A percentile compares a stretch with the other conserved stretches of the same genome.
Evolutionary conservation across 257 asterid genomes (phyloP).

Genomic region (Solanum medicagineum): DNA sequence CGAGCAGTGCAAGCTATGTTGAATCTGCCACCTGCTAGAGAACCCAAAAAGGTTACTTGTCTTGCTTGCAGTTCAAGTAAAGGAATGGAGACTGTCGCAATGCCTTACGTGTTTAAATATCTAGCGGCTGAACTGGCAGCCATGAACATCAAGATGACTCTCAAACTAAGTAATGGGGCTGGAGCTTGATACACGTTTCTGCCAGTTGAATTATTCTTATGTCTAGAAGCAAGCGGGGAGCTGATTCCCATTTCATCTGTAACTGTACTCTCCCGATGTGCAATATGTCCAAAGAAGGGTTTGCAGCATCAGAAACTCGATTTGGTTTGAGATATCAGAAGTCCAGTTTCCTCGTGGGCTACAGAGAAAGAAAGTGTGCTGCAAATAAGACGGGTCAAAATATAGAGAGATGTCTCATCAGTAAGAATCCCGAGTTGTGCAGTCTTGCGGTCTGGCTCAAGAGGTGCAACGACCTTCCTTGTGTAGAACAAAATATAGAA

Average conservation of each 20-base stretch:
- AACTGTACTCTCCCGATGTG: background rate
- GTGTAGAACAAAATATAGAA: background rate
- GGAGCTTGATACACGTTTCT: constrained; percentile 20
- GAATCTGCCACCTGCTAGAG: constrained; percentile 47
- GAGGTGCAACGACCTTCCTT: background rate
- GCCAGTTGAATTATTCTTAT: background rate
- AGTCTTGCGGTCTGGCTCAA: background rate
- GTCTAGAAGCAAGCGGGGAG: background rate
- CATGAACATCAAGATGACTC: constrained; percentile 84
- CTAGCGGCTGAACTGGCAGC: constrained; percentile 92
- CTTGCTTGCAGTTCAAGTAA: constrained; percentile 61
- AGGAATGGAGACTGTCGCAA: constrained; percentile 95
- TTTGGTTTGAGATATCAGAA: background rate
- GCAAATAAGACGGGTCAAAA: background rate
- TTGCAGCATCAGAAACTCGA: background rate
- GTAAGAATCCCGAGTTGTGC: background rate
- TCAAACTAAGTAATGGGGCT: constrained; percentile 45
- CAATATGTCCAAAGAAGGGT: background rate
- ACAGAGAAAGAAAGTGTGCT: background rate
- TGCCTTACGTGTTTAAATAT: constrained; percentile 90
- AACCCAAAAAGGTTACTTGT: constrained; percentile 55
- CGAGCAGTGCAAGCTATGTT: constrained; percentile 30
- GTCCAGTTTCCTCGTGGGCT: background rate
- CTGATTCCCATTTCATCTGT: background rate
- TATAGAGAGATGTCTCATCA: background rate